Percentiles rank a stretch among this genome's conserved stretches.
phyloP scores from a whole-genome alignment of 805 yeast genomes.

The Candida maltosa region DNA sequence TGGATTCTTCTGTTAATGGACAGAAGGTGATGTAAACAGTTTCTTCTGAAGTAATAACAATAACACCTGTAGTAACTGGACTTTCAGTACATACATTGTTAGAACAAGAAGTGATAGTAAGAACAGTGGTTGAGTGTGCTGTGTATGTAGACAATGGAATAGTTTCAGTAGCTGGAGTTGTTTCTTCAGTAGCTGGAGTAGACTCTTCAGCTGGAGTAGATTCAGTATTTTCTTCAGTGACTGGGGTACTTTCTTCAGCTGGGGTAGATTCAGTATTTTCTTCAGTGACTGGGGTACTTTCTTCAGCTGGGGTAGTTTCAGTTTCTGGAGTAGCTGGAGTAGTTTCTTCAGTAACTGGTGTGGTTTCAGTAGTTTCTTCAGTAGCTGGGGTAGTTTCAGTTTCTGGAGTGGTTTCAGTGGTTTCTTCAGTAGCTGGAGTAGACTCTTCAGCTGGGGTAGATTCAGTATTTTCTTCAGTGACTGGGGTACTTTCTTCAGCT shows the following conservation, averaged over 20 bases:
- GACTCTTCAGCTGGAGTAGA: not conserved
- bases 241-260: not conserved
- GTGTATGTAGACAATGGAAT: slow-evolving; percentile 7
- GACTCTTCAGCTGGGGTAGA: too few species aligned
- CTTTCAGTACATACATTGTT: slow-evolving; percentile 26
- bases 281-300: not conserved
- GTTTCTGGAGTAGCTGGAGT: slow-evolving; percentile 3
- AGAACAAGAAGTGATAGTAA: slow-evolving; percentile 35
- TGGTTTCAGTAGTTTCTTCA: slow-evolving; percentile 24
- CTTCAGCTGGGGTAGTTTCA: slow-evolving; percentile 6
- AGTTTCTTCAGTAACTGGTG: slow-evolving; percentile 11
- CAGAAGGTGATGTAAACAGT: slow-evolving; percentile 38
- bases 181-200: not conserved
- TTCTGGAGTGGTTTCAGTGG: too few species aligned
- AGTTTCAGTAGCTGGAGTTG: slow-evolving; percentile 1
- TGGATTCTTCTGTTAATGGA: slow-evolving; percentile 25
- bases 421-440: slow-evolving; percentile 16
- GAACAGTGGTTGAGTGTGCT: slow-evolving; percentile 20
- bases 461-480: slow-evolving; percentile 12
- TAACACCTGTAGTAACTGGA: slow-evolving; percentile 26
- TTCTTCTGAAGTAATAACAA: slow-evolving; percentile 21
- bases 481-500: slow-evolving; percentile 11
- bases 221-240: not conserved
- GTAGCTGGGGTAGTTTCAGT: slow-evolving; percentile 39
- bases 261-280: not conserved